Conservation (phyloP, 305 asterid species). For the Fraxinus baroniana region DNA sequence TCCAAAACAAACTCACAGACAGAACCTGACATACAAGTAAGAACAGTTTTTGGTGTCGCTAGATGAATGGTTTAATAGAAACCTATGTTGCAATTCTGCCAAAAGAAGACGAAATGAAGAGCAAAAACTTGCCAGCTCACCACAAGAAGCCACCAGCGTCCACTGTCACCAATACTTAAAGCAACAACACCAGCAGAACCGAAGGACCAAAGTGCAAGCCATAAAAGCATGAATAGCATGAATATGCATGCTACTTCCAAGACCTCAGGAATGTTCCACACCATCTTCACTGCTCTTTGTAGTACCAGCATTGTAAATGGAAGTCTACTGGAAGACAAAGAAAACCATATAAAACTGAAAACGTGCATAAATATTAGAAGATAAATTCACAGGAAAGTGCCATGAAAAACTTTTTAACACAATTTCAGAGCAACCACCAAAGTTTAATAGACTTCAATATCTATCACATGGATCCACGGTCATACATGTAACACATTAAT, state of each 20-base stretch:
- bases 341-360: conserved; percentile 16
- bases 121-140: conserved; percentile 99
- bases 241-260: conserved; percentile 65
- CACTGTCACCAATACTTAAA: conserved; percentile 70
- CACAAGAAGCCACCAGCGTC: conserved; percentile 99
- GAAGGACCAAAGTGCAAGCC: conserved; percentile 93
- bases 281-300: conserved; percentile 84
- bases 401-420: background rate
- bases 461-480: background rate
- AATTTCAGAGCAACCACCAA: background rate
- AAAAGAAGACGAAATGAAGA: conserved; percentile 34
- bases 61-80: conserved; percentile 8
- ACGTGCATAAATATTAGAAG: background rate
- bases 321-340: conserved; percentile 51
- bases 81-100: conserved; percentile 15
- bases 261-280: conserved; percentile 81
- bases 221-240: conserved; percentile 79
- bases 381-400: background rate
- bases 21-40: conserved; percentile 58
- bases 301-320: conserved; percentile 97
- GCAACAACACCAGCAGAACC: conserved; percentile 98
- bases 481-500: background rate
- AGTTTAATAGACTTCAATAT: background rate
- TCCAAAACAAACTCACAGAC: conserved; percentile 93
- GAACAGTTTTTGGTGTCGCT: conserved; percentile 17